Conservation (phyloP, 257 asterid species). For the Gentiana dahurica region DNA sequence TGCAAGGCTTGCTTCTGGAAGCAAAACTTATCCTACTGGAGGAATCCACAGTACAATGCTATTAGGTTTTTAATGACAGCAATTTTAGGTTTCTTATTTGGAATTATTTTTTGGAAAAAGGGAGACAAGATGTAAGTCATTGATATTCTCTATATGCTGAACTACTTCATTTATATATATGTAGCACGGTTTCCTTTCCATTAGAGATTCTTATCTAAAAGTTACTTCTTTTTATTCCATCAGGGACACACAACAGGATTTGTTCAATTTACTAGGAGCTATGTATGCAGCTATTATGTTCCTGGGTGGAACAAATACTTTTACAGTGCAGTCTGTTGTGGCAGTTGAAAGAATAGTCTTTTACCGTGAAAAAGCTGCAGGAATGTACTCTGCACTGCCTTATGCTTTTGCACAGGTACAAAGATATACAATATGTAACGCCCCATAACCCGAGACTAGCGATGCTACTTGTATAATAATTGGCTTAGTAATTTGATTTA, state of each 20-base stretch:
- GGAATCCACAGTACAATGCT: constrained; percentile 61
- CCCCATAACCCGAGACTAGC: too few relatives aligned
- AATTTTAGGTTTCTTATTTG: constrained; percentile 47
- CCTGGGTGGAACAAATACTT: constrained; percentile 59
- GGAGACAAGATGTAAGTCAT: constrained; percentile 45
- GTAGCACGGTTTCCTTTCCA: background rate
- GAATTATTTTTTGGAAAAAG: constrained; percentile 56
- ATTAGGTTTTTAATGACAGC: constrained; percentile 54
- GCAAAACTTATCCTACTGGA: constrained; percentile 63
- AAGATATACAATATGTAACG: too few relatives aligned
- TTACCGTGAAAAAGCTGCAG: constrained; percentile 60
- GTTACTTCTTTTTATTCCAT: constrained; percentile 2
- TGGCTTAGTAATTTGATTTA: too few relatives aligned
- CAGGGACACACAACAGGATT: constrained; percentile 47
- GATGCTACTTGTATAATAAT: too few relatives aligned
- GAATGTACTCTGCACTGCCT: constrained; percentile 61
- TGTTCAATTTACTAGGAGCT: constrained; percentile 55
- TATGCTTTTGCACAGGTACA: constrained; percentile 69
- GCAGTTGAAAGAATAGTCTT: constrained; percentile 56
- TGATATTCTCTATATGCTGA: background rate
- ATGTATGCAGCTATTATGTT: constrained; percentile 62
- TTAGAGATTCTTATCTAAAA: background rate
- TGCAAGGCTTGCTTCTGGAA: constrained; percentile 55
- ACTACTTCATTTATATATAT: background rate
- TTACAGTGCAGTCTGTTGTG: constrained; percentile 59